These are phyloP conservation scores for Roridomyces roridus DNA, from an alignment of 768 basidiomycete species.

Conservation along the genomic window DNA sequence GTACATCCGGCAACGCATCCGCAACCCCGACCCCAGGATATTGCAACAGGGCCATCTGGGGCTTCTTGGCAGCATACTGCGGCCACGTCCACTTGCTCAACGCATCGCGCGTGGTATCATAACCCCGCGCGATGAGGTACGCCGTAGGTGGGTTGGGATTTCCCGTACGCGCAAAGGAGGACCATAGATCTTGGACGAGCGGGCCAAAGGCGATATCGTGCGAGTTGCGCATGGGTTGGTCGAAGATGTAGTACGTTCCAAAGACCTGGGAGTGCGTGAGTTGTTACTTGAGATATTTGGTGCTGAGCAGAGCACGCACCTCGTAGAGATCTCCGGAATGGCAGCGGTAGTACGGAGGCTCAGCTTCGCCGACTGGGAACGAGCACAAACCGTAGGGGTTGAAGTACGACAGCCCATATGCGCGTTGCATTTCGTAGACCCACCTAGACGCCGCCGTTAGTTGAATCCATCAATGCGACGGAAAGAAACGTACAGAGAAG, in stretches of 20 bases:
- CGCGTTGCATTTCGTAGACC: slow-evolving; percentile 24
- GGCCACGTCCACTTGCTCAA: slow-evolving; percentile 24
- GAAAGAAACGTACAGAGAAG: slow-evolving; percentile 12
- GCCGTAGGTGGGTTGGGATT: slow-evolving; percentile 49
- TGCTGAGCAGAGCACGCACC: background rate
- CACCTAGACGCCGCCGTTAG: slow-evolving; percentile 3
- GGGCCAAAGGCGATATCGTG: slow-evolving; percentile 16
- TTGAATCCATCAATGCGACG: background rate
- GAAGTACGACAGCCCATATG: slow-evolving; percentile 22
- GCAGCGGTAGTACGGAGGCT: slow-evolving; percentile 26
- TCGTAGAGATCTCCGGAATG: slow-evolving; percentile 28
- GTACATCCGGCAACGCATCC: slow-evolving; percentile 3
- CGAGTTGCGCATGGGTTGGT: slow-evolving; percentile 20
- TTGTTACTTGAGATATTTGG: background rate
- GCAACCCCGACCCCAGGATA: slow-evolving; percentile 2
- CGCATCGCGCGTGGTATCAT: slow-evolving; percentile 37
- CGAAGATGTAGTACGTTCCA: slow-evolving; percentile 27
- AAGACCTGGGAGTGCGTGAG: slow-evolving; percentile 20
- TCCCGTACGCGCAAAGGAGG: slow-evolving; percentile 51
- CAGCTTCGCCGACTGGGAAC: slow-evolving; percentile 22
- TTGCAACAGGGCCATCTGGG: slow-evolving; percentile 3
- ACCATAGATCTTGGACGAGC: slow-evolving; percentile 50
- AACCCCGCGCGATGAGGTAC: slow-evolving; percentile 50
- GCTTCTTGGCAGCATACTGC: background rate
- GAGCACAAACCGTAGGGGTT: slow-evolving; percentile 23